A percentile compares a stretch with the other conserved stretches of the same genome.
Evolutionary conservation across 306 rosid genomes (phyloP).

Genomic region (Arachis stenosperma): DNA sequence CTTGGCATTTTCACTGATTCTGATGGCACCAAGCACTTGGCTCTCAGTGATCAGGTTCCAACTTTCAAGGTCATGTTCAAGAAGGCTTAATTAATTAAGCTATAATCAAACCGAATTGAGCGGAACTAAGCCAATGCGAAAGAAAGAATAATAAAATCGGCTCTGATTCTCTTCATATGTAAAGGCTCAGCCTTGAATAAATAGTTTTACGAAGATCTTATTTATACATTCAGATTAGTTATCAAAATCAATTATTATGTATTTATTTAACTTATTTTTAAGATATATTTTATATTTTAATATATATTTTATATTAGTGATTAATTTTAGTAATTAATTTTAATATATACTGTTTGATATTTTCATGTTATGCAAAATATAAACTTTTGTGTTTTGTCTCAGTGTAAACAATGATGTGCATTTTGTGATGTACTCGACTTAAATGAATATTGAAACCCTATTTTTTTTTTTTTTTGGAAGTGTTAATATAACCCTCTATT

Average conservation of each 20-base stretch:
- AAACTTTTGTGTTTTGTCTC: constrained; percentile 14
- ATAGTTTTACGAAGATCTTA: too few species aligned
- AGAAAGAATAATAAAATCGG: constrained; percentile 23
- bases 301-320: too few species aligned
- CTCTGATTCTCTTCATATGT: not conserved
- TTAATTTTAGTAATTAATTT: too few species aligned
- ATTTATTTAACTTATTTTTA: too few species aligned
- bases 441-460: not conserved
- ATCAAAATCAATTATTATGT: too few species aligned
- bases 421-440: constrained; percentile 23
- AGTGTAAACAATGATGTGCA: not conserved
- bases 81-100: constrained; percentile 27
- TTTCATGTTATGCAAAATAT: not conserved
- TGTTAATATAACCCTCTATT: too few species aligned
- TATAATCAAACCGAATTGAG: not conserved
- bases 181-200: too few species aligned
- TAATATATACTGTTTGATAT: too few species aligned
- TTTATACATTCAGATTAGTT: too few species aligned
- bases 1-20: constrained; percentile 32
- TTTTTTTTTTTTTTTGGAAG: too few species aligned
- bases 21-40: constrained; percentile 43
- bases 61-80: constrained; percentile 40
- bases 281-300: too few species aligned
- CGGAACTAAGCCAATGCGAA: not conserved
- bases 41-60: constrained; percentile 44